Base-by-base conservation (phyloP, 2,329 filamentous ascomycete genomes). In the Leptographium lundbergii region DNA sequence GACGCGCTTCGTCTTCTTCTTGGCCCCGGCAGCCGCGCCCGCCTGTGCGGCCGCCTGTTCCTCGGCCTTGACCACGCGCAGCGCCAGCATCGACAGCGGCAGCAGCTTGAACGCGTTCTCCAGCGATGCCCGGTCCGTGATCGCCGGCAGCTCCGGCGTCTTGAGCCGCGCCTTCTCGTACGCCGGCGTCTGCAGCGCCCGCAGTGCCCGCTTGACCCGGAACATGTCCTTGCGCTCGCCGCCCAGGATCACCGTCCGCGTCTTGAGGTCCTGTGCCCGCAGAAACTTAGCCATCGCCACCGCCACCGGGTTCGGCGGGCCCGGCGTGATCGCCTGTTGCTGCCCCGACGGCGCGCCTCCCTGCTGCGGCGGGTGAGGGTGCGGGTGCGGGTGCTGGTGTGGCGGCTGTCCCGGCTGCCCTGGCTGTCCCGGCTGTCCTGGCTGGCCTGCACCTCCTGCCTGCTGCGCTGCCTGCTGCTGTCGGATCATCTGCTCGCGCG, bases 211-310 rank as follows among this genome's bases (percentile, higher is more conserved):
- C 80, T 97, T 97, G 71, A 99, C 94, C 80, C 87, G 88, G 74
- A 99, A 97, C 89, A 99, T 95, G 65, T 99, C 92, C 75, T 96
- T 97, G 68, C 94, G 84, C 79, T 96, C 91, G 67, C 94, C 94
- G 65, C 96, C 91, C 64, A 97, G 81, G 64, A 99, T 95, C 71
- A 89, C 92, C 22, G 91, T 96, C 63, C 94, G 81, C 22, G 82
- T 80, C 80, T 99, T 99, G 64, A 99, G 75, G 61, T 94, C 83
- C 74, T 96, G 91, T 60, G 81, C 73, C 65, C 85, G 85, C 61
- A 99, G 76, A 74, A 95, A 99, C 68, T 89, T 87, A 65, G 94
- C 95, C 58, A 99, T 81, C 10, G 91, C 91, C 53, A 97, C 75
- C 24, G 91, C 91, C 68, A 91, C 85, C 47, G 92, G 92, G 66